Percentiles rank a stretch among this genome's conserved stretches.
phyloP scores from a whole-genome alignment of 2,329 filamentous ascomycete genomes.

The Helotiales sp. region DNA sequence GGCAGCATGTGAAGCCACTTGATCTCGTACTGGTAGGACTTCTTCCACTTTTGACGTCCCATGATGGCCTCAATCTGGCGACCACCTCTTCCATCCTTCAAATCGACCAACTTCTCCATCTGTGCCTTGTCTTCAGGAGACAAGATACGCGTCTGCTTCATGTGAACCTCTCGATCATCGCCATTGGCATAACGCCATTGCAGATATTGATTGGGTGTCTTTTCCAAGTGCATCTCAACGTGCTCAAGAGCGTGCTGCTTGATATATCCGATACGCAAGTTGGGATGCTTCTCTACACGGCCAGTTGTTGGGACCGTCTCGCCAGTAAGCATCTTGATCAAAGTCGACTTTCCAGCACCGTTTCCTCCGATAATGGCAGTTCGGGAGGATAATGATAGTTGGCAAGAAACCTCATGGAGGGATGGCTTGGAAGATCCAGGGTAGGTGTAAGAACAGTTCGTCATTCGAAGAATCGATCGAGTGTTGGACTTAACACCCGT shows the following conservation, averaged over 20 bases:
- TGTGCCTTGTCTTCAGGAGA: constrained; percentile 85
- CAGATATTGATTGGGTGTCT: constrained; percentile 98
- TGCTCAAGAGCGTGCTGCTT: constrained; percentile 99
- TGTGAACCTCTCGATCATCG: constrained; percentile 93
- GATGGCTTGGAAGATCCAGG: constrained; percentile 88
- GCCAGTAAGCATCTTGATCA: constrained; percentile 96
- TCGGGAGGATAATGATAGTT: constrained; percentile 85
- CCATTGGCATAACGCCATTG: constrained; percentile 98
- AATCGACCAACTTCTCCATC: constrained; percentile 88
- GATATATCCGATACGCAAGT: constrained; percentile 98
- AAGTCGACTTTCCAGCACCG: constrained; percentile 95
- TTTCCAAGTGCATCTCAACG: constrained; percentile 99
- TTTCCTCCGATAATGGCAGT: constrained; percentile 97
- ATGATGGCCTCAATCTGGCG: constrained; percentile 87
- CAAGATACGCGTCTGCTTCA: constrained; percentile 95
- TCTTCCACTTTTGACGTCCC: constrained; percentile 98
- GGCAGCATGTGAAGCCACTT: constrained; percentile 91
- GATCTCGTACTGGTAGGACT: constrained; percentile 97
- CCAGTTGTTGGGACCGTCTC: constrained; percentile 84
- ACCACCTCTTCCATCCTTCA: constrained; percentile 79
- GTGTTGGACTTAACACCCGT: constrained; percentile 95
- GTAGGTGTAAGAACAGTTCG: constrained; percentile 88
- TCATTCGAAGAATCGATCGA: constrained; percentile 94
- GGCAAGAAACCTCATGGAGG: constrained; percentile 84
- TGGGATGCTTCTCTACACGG: constrained; percentile 97